A percentile compares a stretch with the other conserved stretches of the same genome.
Conservation (phyloP, 2,329 filamentous ascomycete species). For the Botryotinia globosa region DNA sequence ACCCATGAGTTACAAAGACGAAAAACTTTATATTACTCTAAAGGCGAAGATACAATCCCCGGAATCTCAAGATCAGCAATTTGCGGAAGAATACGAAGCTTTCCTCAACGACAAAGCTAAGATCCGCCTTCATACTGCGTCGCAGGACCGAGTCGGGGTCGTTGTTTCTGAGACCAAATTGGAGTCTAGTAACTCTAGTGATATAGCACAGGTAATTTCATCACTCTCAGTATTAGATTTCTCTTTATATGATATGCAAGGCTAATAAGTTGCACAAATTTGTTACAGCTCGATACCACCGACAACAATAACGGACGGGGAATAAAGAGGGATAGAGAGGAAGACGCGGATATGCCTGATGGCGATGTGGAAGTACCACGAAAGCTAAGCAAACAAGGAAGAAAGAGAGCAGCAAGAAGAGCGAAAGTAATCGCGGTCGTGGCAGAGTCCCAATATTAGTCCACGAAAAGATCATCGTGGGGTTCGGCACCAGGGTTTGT, state of each 20-base stretch:
- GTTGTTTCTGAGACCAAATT: background rate
- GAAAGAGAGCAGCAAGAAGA: background rate
- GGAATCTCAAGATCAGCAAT: background rate
- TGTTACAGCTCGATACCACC: background rate
- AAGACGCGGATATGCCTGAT: background rate
- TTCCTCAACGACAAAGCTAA: background rate
- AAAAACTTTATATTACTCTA: background rate
- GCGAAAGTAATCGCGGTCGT: fast-evolving
- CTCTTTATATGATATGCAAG: too few relatives aligned
- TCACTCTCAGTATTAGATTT: too few relatives aligned
- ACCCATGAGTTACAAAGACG: background rate
- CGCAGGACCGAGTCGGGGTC: background rate
- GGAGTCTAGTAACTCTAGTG: too few relatives aligned
- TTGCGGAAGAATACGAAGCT: background rate
- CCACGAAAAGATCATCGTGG: background rate
- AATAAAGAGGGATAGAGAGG: background rate
- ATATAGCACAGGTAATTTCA: background rate
- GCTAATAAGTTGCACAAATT: background rate
- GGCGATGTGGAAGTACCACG: background rate
- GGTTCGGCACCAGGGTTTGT: background rate
- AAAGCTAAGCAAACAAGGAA: background rate
- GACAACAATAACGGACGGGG: background rate
- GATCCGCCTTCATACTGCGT: too few relatives aligned
- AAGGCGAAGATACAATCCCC: background rate
- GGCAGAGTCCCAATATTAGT: too few relatives aligned